Evolutionary conservation across 805 yeast species (phyloP), one percentile per base, ranked within the genome.

Genomic region (Ogataea paradorogensis): DNA sequence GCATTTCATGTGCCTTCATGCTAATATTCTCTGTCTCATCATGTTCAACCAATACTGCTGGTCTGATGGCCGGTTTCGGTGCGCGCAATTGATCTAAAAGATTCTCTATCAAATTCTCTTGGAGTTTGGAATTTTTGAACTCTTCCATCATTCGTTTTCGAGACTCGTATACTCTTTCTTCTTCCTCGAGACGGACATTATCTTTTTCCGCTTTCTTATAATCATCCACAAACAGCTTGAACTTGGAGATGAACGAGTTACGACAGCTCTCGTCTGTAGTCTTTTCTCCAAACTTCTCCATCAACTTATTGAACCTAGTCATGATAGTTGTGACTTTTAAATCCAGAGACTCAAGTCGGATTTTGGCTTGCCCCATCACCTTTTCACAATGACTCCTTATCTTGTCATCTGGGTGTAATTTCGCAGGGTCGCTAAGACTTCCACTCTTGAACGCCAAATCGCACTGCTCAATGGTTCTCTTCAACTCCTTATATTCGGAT

Each of bases 281-380:
- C 51, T 79, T 80, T 57, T 84, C 95, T 7, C 91, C 95, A 55
- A 79, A 84, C 57, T 76, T 81, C 38, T 67, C 66, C 86, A 84
- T 78, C 42, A 81, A 56, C 39, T 74, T 71, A 21, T 76, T 76
- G 45, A 82, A 73, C 33, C 72, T 78, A 20, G 65, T 64, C 43
- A 74, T 62, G 0, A 85, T 76, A 34, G 65, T 63, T 16, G 63
- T 64, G 7, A 78, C 66, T 48, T 78, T 84, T 35, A 67, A 75
- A 22, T 64, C 53, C 38, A 84, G 61, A 21, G 74, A 49, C 1
- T 24, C 25, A 11, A 72, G 75, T 28, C 75, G 70, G 55, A 74
- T 73, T 48, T 70, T 72, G 1, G 66, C 64, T 8, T 37, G 35
- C 2, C 15, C 18, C 11, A 60, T 11, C 11, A 37, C 15, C 7